Base-by-base conservation (phyloP, 2,329 filamentous ascomycete species). In the Stagonosporopsis cucurbitacearum region DNA sequence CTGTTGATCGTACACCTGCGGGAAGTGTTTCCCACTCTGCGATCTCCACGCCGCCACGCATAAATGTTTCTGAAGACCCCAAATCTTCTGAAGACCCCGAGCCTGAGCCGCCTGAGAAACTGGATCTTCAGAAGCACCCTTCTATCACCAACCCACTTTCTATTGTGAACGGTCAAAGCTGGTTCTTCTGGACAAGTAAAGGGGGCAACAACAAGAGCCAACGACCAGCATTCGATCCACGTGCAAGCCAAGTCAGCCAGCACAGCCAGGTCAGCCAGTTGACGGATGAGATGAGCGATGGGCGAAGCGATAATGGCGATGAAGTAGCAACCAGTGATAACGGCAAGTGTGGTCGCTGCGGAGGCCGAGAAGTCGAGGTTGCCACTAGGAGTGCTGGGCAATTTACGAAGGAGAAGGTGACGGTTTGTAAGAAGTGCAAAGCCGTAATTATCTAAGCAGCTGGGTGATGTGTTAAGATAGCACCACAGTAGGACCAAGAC, bases 371-470 rank as follows among this genome's bases (percentile, higher is more conserved):
- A 57, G 91, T 91, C 62, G 84, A 84, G 60, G 83, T 84, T 1
- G 85, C 82, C 62, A 84, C 81, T 4, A 80, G 78, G 25, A 81
- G 81, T 7, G 79, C 77, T 37, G 36, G 23, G 6, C 35, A 42
- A 3, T 15, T 12, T 7, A 17, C 15, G n/a, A 42, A 36, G 48
- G 80, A 79, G 56, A 84, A 86, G 68, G 80, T 79, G 57, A 73
- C 90, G 60, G 80, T 87, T n/a, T 91, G 88, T 71, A 81, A 81
- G 32, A 80, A 78, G 41, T 91, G 81, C 63, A 75, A 70, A 36
- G 64, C 41, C n/a, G 54, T 43, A 15, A 35, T 36, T 28, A 42
- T 54, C 5, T 37, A 20, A 12, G n/a, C 35, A 20, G 17, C 17
- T 37, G 7, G 35, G 3, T 8, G 17, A 37, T 11, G 2, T 20